These are phyloP conservation scores for Starmera dryadoides DNA, from an alignment of 805 yeast genomes.

Conservation along the genomic window DNA sequence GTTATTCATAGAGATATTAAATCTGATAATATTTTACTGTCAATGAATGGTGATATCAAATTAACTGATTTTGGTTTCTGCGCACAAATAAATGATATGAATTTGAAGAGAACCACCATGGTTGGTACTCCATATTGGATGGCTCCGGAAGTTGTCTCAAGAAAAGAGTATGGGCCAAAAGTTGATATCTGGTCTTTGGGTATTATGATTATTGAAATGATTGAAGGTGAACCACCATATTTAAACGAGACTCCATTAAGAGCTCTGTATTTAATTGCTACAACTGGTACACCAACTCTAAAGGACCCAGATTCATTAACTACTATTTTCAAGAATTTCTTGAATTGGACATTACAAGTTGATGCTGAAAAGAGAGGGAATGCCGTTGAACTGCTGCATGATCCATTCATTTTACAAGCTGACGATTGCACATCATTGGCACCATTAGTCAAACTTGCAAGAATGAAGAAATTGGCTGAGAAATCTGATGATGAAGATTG, in stretches of 20 bases:
- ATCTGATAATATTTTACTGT: constrained; percentile 83
- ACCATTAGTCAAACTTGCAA: constrained; percentile 68
- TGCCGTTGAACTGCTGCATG: constrained; percentile 63
- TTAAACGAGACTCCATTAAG: constrained; percentile 92
- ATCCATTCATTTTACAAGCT: constrained; percentile 56
- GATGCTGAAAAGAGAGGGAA: constrained; percentile 75
- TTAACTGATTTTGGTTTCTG: constrained; percentile 96
- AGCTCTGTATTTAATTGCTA: constrained; percentile 89
- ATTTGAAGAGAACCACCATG: constrained; percentile 91
- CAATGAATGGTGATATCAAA: constrained; percentile 82
- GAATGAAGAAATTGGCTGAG: constrained; percentile 51
- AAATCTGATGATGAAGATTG: constrained; percentile 23
- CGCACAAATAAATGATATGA: constrained; percentile 81
- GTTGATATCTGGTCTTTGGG: constrained; percentile 98
- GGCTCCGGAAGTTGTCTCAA: constrained; percentile 98
- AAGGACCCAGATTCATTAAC: constrained; percentile 82
- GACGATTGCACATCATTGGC: constrained; percentile 57
- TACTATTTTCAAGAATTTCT: constrained; percentile 55
- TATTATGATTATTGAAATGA: constrained; percentile 97
- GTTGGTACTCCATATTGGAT: constrained; percentile 99
- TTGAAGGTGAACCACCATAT: constrained; percentile 98
- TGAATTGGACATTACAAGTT: constrained; percentile 75
- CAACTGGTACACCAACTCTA: constrained; percentile 92
- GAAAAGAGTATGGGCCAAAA: constrained; percentile 93
- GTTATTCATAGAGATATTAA: constrained; percentile 95